phyloP scores from a whole-genome alignment of 2,329 filamentous ascomycete genomes.

The Phyllosticta capitalensis region DNA sequence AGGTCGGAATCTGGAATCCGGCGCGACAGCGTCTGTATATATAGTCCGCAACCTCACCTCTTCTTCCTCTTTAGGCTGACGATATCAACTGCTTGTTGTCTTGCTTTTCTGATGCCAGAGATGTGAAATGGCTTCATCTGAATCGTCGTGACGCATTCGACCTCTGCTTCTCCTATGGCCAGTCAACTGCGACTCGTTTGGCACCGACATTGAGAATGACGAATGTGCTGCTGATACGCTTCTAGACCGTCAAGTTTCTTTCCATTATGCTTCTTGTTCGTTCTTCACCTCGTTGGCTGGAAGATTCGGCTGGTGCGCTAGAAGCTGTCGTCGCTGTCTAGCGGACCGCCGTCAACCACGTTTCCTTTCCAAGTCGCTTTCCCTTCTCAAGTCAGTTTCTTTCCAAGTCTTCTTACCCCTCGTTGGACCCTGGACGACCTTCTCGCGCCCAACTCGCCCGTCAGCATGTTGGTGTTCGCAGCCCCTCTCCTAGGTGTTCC shows the following conservation, averaged over 20 bases:
- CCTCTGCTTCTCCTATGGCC: background rate
- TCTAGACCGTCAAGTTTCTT: background rate
- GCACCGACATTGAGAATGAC: background rate
- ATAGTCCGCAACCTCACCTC: background rate
- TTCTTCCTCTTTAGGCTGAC: background rate
- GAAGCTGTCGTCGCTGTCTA: background rate
- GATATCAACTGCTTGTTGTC: background rate
- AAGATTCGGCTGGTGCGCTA: background rate
- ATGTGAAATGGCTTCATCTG: background rate
- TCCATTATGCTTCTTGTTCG: background rate
- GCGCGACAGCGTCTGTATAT: background rate
- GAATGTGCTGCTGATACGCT: background rate
- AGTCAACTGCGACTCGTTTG: background rate
- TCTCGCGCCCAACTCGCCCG: background rate
- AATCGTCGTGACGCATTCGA: background rate
- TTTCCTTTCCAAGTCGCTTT: background rate
- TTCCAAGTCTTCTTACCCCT: background rate
- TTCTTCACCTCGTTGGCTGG: background rate
- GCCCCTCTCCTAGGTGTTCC: background rate
- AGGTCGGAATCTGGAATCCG: background rate
- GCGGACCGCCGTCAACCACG: background rate
- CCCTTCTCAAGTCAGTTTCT: background rate
- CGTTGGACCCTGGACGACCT: background rate
- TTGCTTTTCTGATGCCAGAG: background rate
- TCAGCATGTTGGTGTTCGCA: background rate